These are phyloP conservation scores for Botrytis galanthina DNA, from an alignment of 2,329 filamentous ascomycete species.

Conservation along the genomic window DNA sequence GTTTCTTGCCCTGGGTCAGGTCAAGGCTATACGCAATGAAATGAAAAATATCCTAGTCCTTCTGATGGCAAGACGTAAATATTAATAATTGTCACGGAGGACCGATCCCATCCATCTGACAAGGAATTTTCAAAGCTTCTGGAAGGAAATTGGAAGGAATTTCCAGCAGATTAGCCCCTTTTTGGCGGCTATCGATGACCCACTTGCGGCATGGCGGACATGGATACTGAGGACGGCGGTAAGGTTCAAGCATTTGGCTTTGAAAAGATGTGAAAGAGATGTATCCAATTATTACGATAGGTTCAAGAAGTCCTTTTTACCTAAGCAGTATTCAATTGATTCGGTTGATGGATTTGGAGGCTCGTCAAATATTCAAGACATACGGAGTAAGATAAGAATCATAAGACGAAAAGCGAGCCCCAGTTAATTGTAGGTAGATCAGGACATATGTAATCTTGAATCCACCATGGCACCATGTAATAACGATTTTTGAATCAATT, in stretches of 20 bases:
- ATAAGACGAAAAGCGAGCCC: not conserved
- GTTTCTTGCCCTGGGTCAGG: not conserved
- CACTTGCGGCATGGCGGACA: slow-evolving; percentile 1
- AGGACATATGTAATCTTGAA: not conserved
- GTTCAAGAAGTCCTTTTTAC: not conserved
- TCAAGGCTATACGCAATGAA: not conserved
- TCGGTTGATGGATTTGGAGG: not conserved
- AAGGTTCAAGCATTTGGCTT: not conserved
- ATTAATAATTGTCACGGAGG: not conserved
- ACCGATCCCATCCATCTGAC: not conserved
- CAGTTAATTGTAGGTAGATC: not conserved
- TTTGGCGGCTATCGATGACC: slow-evolving; percentile 15
- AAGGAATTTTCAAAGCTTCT: slow-evolving; percentile 13
- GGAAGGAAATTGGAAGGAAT: slow-evolving; percentile 19
- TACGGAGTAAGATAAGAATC: not conserved
- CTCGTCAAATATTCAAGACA: not conserved
- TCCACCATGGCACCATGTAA: not conserved
- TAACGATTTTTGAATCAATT: not conserved
- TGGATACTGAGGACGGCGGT: not conserved
- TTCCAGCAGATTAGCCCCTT: slow-evolving; percentile 19
- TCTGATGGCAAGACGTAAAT: not conserved
- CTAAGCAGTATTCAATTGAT: not conserved
- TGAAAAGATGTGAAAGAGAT: not conserved
- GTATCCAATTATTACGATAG: not conserved
- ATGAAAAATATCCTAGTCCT: not conserved